Evolutionary conservation across 2,329 filamentous ascomycete genomes (phyloP), one percentile per base, ranked within the genome.

Genomic region (Coniochaeta hoffmannii): DNA sequence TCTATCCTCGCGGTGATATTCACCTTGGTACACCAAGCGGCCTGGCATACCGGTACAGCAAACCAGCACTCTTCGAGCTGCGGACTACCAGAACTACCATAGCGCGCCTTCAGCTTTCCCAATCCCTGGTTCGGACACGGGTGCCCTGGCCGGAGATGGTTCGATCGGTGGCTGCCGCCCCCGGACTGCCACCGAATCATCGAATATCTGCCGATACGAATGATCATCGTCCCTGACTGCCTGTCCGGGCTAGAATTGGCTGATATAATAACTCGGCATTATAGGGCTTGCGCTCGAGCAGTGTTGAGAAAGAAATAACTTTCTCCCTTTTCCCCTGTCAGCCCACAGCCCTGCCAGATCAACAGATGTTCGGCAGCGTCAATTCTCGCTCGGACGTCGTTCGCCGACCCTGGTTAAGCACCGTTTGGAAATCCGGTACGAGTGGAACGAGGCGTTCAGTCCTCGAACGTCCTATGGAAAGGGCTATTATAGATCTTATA

Each of bases 311-410:
- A 28, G 24, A 46, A n/a, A 44, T 19, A 2, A 41, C 22, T 41
- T 46, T 46, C 12, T 46, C 24, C 22, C 19, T 32, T 32, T 32
- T 24, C 12, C 22, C 41, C 22, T n/a, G 41, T 17, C 22, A 22
- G 41, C 9, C 41, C 19, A 7, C 30, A 46, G 41, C 41, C 41
- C 41, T 46, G 22, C 41, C 22, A 46, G 41, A 26, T 46, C 41
- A 26, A 46, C 41, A 46, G 41, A 46, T 46, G 41, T 46, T 46
- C 24, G 22, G 41, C 22, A 8, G n/a, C 24, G 41, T 46, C n/a
- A n/a, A n/a, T n/a, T n/a, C n/a, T n/a, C 41, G 41, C 41, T 46
- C 41, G 41, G 41, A 46, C 41, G 41, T n/a, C 22, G 41, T 46
- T 46, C 41, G 41, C 41, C 24, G 19, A 46, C 41, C 41, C 41